These are phyloP conservation scores for Penicillium verrucosum DNA, from an alignment of 2,329 filamentous ascomycete genomes.

Conservation along the genomic window DNA sequence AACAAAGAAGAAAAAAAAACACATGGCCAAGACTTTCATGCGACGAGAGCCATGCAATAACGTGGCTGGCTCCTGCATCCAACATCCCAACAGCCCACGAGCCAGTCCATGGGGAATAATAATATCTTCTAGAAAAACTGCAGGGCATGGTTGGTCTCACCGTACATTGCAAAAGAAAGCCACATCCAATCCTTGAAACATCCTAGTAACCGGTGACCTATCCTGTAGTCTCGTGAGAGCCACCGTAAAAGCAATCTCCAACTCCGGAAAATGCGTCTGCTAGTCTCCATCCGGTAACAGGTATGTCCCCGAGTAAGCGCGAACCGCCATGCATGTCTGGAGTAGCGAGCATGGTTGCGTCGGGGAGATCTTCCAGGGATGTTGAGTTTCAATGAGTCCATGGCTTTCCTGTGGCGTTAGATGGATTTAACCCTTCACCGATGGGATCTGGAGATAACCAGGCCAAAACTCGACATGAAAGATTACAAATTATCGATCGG, in stretches of 20 bases:
- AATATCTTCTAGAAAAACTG: neutral
- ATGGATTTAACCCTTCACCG: neutral
- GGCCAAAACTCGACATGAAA: neutral
- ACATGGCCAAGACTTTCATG: slow-evolving; percentile 4
- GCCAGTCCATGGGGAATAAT: neutral
- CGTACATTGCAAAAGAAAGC: neutral
- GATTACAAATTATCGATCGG: neutral
- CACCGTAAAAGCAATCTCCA: neutral
- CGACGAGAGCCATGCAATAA: slow-evolving; percentile 3
- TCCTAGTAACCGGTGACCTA: neutral
- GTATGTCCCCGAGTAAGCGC: neutral
- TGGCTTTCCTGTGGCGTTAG: neutral
- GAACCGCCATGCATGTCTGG: neutral
- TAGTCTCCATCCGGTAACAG: neutral
- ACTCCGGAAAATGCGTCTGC: neutral
- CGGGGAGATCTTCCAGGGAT: neutral
- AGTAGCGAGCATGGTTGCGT: too few relatives aligned
- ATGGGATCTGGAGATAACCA: neutral
- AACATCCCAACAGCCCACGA: neutral
- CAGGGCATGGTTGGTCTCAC: slow-evolving; percentile 1
- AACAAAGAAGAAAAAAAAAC: slow-evolving; percentile 1
- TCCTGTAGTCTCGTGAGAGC: neutral
- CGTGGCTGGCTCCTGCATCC: slow-evolving; percentile 24
- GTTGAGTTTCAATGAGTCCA: neutral
- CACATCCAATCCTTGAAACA: neutral